These are phyloP conservation scores for Flammula alnicola DNA, from an alignment of 1,284 basidiomycete species.

Conservation along the genomic window DNA sequence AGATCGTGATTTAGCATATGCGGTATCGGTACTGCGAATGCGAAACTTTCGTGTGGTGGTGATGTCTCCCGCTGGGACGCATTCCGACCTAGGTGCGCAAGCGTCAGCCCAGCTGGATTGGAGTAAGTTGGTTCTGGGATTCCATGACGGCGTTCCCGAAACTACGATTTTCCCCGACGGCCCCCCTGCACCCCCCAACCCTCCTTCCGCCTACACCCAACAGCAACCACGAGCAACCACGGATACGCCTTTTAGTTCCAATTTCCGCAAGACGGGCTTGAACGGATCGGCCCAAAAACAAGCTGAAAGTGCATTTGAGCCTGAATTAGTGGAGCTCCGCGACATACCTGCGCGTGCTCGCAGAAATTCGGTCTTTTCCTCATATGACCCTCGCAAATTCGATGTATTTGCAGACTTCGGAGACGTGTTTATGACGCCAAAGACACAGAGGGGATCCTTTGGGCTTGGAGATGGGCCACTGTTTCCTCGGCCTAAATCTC, in stretches of 20 bases:
- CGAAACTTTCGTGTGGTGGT: slow-evolving; percentile 52
- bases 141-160: slow-evolving; percentile 6
- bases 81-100: slow-evolving; percentile 51
- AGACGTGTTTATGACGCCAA: slow-evolving; percentile 13
- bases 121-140: slow-evolving; percentile 46
- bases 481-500: slow-evolving; percentile 20
- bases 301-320: not conserved
- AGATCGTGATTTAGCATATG: slow-evolving; percentile 56
- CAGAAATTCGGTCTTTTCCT: slow-evolving; percentile 19
- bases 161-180: slow-evolving; percentile 2
- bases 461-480: slow-evolving; percentile 23
- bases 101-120: slow-evolving; percentile 59
- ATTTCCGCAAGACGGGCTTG: not conserved
- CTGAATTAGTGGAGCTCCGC: slow-evolving; percentile 1
- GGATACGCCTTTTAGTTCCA: not conserved
- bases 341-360: slow-evolving; percentile 15
- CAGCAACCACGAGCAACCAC: not conserved
- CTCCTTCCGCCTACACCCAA: slow-evolving; percentile 1
- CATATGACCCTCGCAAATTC: slow-evolving; percentile 14
- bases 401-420: slow-evolving; percentile 16
- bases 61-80: slow-evolving; percentile 41
- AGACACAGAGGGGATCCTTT: slow-evolving; percentile 9
- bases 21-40: slow-evolving; percentile 49
- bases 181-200: not conserved
- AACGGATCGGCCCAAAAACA: not conserved